Evolutionary conservation across 257 asterid species (phyloP), one percentile per base, ranked within the genome.

Genomic region (Lithospermum erythrorhizon): DNA sequence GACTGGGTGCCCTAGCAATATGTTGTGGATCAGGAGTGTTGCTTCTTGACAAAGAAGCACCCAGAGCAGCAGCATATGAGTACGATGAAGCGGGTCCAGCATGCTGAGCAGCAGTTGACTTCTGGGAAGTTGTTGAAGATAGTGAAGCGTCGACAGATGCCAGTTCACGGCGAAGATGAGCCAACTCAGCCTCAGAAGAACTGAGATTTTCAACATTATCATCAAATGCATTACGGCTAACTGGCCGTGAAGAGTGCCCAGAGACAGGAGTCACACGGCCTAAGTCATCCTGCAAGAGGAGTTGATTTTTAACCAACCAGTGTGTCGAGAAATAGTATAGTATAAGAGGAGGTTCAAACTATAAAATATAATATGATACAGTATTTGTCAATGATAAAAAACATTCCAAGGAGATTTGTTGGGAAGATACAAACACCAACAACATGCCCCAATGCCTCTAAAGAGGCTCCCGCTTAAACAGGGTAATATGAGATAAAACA

Each of bases 211-310:
- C 81, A 21, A 72, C 62, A 59, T 59, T 62, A 49, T 72, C 76
- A 64, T 73, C 83, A 53, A 70, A 71, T 48, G 85, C 81, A 65
- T 41, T 41, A 41, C 68, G 70, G 77, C 79, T 72, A 47, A 68
- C 61, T 24, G 83, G 78, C 60, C 63, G 82, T 27, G 84, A 77
- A 14, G 73, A 79, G 65, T 71, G 82, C 62, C 85, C 67, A 66
- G 82, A 65, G 70, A 71, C 71, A 10, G 75, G 61, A 54, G 70
- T 55, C 35, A 75, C 27, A 48, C 76, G 72, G 57, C 63, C 70
- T 68, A 70, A 32, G 24, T 74, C 82, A 58, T 83, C 87, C 96
- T 88, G 72, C 77, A 75, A 29, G 53, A 61, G 57, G 37, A 57
- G 21, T 55, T 58, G 61, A 51, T 14, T 9, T 16, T 27, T n/a